Conservation (phyloP, 2,329 filamentous ascomycete species). For the Emmonsiellopsis sp. region DNA sequence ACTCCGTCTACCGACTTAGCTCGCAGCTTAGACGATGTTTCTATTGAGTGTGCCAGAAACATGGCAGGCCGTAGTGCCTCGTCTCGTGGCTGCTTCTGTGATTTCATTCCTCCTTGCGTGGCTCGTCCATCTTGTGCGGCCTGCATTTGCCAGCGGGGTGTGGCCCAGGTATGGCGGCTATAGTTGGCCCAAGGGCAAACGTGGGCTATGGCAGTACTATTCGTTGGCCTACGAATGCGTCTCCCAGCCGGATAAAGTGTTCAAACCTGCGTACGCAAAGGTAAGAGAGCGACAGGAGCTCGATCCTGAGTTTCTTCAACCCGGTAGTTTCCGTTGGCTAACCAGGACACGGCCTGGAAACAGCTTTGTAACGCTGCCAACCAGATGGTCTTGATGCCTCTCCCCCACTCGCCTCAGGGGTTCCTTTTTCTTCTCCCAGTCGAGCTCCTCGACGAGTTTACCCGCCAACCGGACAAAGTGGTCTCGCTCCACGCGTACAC, state of each 20-base stretch:
- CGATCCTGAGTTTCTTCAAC: neutral
- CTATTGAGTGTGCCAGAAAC: neutral
- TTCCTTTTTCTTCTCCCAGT: conserved; percentile 1
- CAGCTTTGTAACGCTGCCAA: neutral
- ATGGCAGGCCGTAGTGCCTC: neutral
- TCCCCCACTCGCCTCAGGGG: neutral
- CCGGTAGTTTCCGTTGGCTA: neutral
- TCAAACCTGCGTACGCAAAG: neutral
- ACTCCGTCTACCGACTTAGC: too few species aligned
- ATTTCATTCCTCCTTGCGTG: neutral
- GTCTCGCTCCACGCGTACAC: neutral
- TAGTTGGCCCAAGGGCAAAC: neutral
- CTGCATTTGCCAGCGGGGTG: neutral
- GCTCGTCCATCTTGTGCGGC: neutral
- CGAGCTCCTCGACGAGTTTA: neutral
- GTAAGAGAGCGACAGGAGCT: neutral
- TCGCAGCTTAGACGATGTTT: neutral
- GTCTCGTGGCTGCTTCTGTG: neutral
- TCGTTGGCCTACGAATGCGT: neutral
- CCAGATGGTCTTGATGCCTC: neutral
- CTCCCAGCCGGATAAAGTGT: neutral
- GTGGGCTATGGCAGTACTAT: neutral
- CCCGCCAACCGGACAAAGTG: conserved; percentile 1
- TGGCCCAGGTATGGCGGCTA: neutral
- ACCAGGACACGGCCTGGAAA: neutral